Evolutionary conservation across 1,284 basidiomycete species (phyloP).

Genomic region (Ganoderma leucocontextum): DNA sequence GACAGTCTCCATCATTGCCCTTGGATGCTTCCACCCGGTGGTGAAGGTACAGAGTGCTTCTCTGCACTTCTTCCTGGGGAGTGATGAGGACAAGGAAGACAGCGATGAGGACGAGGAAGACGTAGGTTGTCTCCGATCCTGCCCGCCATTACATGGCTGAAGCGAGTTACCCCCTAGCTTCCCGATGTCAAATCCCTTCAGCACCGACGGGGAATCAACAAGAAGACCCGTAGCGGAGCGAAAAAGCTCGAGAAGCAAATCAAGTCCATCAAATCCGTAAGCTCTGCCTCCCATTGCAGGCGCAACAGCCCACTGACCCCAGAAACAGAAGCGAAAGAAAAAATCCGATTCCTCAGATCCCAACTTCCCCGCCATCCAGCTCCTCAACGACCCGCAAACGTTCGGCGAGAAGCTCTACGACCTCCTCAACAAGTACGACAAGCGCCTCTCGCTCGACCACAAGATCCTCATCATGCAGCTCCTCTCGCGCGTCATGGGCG

Average conservation of each 20-base stretch:
- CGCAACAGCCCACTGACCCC: conserved; percentile 6
- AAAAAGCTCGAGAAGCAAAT: conserved; percentile 80
- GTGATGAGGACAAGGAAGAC: conserved; percentile 72
- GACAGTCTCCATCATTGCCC: conserved; percentile 91
- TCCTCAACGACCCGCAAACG: conserved; percentile 95
- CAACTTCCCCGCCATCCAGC: conserved; percentile 94
- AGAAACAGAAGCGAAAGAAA: conserved; percentile 66
- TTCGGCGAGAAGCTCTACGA: conserved; percentile 97
- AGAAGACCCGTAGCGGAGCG: conserved; percentile 84
- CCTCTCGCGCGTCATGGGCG: conserved; percentile 93
- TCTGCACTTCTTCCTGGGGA: conserved; percentile 96
- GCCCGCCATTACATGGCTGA: background rate
- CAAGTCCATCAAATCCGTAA: conserved; percentile 66
- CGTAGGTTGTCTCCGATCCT: conserved; percentile 44
- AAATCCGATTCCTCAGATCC: conserved; percentile 55
- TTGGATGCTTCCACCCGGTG: conserved; percentile 94
- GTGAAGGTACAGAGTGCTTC: conserved; percentile 96
- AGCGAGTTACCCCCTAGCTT: conserved; percentile 48
- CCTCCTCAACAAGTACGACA: conserved; percentile 87
- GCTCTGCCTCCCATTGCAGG: conserved; percentile 1
- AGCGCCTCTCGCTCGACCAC: conserved; percentile 94
- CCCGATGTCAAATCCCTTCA: conserved; percentile 78
- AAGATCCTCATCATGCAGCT: conserved; percentile 98
- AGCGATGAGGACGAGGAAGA: conserved; percentile 80
- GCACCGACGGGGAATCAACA: conserved; percentile 89